Conservation (phyloP, 2,329 filamentous ascomycete genomes). For the Diaporthe ilicicola region DNA sequence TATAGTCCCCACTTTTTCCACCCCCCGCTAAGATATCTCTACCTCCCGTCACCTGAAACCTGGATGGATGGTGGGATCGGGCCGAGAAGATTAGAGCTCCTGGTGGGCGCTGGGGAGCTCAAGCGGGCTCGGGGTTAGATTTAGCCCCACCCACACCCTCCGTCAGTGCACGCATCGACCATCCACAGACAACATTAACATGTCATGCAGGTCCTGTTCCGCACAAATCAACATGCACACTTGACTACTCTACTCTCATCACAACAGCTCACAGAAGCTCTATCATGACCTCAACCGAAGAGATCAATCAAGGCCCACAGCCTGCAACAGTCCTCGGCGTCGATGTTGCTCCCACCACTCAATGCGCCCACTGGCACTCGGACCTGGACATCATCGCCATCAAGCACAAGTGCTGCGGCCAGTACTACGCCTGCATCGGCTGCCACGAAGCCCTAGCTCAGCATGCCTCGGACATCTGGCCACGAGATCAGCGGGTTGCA, state of each 20-base stretch:
- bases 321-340: constrained; percentile 34
- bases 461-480: constrained; percentile 35
- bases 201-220: too few relatives aligned
- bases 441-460: constrained; percentile 36
- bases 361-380: constrained; percentile 39
- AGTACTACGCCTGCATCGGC: constrained; percentile 39
- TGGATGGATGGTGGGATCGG: neutral
- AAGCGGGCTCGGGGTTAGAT: neutral
- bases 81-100: neutral
- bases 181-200: neutral
- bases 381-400: constrained; percentile 38
- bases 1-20: too few relatives aligned
- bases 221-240: neutral
- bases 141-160: neutral
- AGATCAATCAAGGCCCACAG: neutral
- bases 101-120: neutral
- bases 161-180: neutral
- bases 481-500: constrained; percentile 25
- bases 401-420: constrained; percentile 37
- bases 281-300: neutral
- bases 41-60: too few relatives aligned
- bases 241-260: neutral
- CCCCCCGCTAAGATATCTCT: too few relatives aligned
- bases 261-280: neutral
- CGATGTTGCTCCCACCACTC: constrained; percentile 34